Percentiles rank a stretch among this genome's conserved stretches.
These are phyloP conservation scores for Xylariaceae sp. DNA, from an alignment of 2,329 filamentous ascomycete species.

Conservation along the genomic window DNA sequence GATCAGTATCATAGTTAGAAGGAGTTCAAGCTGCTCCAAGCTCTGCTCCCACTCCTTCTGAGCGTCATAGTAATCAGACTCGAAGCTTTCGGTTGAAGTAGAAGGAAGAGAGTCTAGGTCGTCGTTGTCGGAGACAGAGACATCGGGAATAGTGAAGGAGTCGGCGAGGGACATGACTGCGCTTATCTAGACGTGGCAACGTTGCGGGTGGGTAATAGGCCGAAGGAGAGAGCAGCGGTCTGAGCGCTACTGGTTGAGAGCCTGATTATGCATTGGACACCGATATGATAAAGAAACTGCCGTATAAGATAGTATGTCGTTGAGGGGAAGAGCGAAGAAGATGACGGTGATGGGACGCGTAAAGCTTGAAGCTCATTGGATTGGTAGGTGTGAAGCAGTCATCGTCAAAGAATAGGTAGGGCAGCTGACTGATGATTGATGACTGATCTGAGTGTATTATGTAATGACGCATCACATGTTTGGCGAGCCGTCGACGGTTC, in stretches of 20 bases:
- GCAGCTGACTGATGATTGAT: background rate
- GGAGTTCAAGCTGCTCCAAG: slow-evolving; percentile 84
- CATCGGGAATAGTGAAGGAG: slow-evolving; percentile 48
- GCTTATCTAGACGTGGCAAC: slow-evolving; percentile 22
- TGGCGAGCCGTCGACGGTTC: slow-evolving; percentile 3
- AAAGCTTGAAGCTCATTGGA: slow-evolving; percentile 5
- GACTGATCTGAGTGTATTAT: background rate
- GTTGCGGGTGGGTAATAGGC: slow-evolving; percentile 4
- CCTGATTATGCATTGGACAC: slow-evolving; percentile 23
- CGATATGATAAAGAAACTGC: background rate
- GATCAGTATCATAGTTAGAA: slow-evolving; percentile 90
- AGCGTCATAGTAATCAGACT: slow-evolving; percentile 68
- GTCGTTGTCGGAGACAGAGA: slow-evolving; percentile 45
- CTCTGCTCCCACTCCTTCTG: slow-evolving; percentile 94
- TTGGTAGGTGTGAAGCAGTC: background rate
- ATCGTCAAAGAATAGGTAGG: no score
- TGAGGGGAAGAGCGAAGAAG: background rate
- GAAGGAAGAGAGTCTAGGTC: slow-evolving; percentile 62
- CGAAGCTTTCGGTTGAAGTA: slow-evolving; percentile 44
- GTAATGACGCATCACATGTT: background rate
- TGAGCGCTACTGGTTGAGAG: slow-evolving; percentile 23
- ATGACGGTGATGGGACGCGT: background rate
- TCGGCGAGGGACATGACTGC: slow-evolving; percentile 37
- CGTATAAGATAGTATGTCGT: background rate
- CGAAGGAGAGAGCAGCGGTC: slow-evolving; percentile 15